Conservation (phyloP, 371 early-diverging fungal species). For the Mucor velutinosus region DNA sequence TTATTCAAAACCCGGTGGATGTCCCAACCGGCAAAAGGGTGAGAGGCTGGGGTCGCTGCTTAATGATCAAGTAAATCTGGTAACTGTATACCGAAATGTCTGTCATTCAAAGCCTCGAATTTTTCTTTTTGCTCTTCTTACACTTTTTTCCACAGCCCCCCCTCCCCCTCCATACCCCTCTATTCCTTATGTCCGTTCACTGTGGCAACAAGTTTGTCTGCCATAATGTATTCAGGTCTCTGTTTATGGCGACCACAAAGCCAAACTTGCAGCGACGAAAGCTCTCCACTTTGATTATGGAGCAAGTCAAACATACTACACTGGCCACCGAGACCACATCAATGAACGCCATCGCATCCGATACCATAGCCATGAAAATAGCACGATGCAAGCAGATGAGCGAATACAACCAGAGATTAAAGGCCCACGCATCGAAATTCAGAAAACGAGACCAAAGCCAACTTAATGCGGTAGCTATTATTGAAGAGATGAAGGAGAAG, state of each 20-base stretch:
- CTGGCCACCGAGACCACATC: neutral
- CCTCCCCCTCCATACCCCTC: neutral
- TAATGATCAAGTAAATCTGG: neutral
- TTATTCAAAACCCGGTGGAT: neutral
- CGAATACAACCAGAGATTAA: slow-evolving; percentile 12
- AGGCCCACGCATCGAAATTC: slow-evolving; percentile 9
- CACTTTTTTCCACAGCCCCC: neutral
- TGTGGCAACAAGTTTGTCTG: slow-evolving; percentile 7
- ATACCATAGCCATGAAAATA: neutral
- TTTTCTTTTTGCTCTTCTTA: neutral
- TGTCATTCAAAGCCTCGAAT: neutral
- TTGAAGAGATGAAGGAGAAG: slow-evolving; percentile 12
- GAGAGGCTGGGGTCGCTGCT: slow-evolving; percentile 1
- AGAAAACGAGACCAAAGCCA: neutral
- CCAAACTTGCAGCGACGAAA: neutral
- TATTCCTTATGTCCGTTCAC: neutral
- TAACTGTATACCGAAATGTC: neutral
- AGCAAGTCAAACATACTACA: neutral
- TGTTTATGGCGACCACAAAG: slow-evolving; percentile 1
- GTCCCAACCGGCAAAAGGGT: neutral
- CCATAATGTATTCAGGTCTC: slow-evolving; percentile 9
- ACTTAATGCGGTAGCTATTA: neutral
- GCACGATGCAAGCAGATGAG: neutral
- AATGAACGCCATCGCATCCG: no score
- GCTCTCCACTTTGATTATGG: neutral